Base-by-base conservation (phyloP, 805 yeast genomes). In the Metschnikowia arizonensis region DNA sequence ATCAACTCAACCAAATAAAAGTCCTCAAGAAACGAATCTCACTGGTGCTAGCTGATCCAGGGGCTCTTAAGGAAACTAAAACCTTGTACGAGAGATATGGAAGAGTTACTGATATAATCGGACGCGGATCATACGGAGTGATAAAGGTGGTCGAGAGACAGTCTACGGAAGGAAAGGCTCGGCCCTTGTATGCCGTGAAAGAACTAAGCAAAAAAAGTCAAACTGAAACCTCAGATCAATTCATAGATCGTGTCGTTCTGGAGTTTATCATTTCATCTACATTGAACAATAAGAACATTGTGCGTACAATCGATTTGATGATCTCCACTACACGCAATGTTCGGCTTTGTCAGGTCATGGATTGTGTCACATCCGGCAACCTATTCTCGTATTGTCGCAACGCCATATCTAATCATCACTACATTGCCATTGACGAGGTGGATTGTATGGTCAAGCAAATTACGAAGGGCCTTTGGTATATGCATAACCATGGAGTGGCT, bases 361-460 rank as follows among this genome's bases (percentile, higher is more conserved):
- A 63, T 44, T 66, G 69, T 44, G 56, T 66, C 9, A 53, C 58
- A 8, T 72, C 72, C 7, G 71, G 72, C 3, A 65, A 66, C 48
- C 53, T 68, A 15, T 65, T 66, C 46, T 50, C 65, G 8, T 68
- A 68, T 51, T 47, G 66, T 41, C 54, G 44, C 31, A 46, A 42
- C 12, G 35, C 40, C 18, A 47, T 50, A 39, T 40, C 50, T 14
- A 42, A 35, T 18, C 45, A 41, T 30, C 44, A 48, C 5, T 53
- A 49, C 46, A 50, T 66, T 45, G 46, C 61, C n/a, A 43, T 63
- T 3, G 66, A 63, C 14, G 97, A 90, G 61, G 81, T 91, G 28
- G 97, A 90, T 64, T 90, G 97, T 64, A 86, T 85, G 58, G 78
- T 88, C 70, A 89, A 89, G 60, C 97, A 90, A 62, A 76, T 88